Evolutionary conservation across 148 eudicot genomes (phyloP), one percentile per base, ranked within the genome.

Genomic region (Camellia lanceoleosa): DNA sequence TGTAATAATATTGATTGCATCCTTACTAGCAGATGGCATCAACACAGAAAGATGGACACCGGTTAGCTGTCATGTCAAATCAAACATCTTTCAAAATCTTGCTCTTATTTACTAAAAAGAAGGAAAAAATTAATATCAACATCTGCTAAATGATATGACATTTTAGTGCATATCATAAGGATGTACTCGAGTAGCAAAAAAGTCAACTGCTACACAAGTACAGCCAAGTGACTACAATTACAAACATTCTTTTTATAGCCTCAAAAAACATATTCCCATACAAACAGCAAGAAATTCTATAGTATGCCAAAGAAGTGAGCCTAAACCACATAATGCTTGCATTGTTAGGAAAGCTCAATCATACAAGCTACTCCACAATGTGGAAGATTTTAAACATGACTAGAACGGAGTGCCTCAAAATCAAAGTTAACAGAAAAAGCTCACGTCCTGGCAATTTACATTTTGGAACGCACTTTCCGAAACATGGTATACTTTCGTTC

Each of bases 11-110:
- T 77, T 81, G 56, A 95, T 83, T 78, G 97, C 97, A 82, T 93
- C 93, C 54, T 83, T 80, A 77, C 94, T 89, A 42, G 87, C 98
- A 47, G 91, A 89, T 80, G 98, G 96, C n/a, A 95, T 80, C 77
- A 95, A 73, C 44, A 71, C 56, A 20, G 98, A 88, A 62, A 95
- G 93, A 84, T 85, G 87, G 38, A 88, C 92, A 52, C 96, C 94
- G 42, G 92, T 80, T 75, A 87, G 84, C 96, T 91, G 92, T 74
- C 78, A 80, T 30, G 74, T 77, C 43, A 68, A 78, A 67, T n/a
- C 3, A 70, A 70, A 51, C 46, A 69, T 13, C 19, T 12, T 56
- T 78, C 18, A 20, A 79, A 16, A 19, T 9, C 14, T 13, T n/a
- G n/a, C 7, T 61, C 51, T 15, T 55, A 7, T 51, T 30, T 2